Evolutionary conservation across 78 protist species (phyloP).

Genomic region (Pelomyxa schiedti): DNA sequence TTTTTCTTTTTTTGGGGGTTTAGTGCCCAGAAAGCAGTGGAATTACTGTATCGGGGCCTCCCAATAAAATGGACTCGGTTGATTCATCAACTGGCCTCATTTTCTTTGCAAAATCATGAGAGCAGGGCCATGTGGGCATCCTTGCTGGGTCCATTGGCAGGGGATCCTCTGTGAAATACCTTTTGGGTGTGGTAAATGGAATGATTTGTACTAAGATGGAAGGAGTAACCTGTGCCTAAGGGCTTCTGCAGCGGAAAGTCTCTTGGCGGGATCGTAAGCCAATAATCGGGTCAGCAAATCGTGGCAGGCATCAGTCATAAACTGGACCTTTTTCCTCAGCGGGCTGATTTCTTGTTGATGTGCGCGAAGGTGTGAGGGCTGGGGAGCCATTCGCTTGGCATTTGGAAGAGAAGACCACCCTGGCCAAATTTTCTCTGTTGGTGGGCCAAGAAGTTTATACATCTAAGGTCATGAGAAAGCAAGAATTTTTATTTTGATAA

Average conservation of each 20-base stretch:
- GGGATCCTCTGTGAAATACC: conserved; percentile 46
- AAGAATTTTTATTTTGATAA: no score
- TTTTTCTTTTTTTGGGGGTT: no score
- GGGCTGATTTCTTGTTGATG: background rate
- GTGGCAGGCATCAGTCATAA: conserved; percentile 28
- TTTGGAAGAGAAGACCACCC: conserved; percentile 29
- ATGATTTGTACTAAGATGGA: no score
- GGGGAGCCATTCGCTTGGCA: background rate
- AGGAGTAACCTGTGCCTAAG: conserved; percentile 39
- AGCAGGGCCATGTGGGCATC: conserved; percentile 55
- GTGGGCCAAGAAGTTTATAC: no score
- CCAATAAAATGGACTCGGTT: no score
- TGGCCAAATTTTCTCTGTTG: conserved; percentile 39
- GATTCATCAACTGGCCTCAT: no score
- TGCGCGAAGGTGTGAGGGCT: background rate
- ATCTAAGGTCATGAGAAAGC: no score
- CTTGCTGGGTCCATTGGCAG: conserved; percentile 26
- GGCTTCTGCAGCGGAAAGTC: conserved; percentile 49
- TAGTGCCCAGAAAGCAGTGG: no score
- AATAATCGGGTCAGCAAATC: conserved; percentile 16
- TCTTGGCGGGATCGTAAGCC: conserved; percentile 31
- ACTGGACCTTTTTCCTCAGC: background rate
- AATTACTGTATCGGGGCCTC: no score
- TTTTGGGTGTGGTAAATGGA: no score
- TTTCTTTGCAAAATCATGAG: conserved; percentile 13